Evolutionary conservation across 306 rosid species (phyloP).

Genomic region (Casuarina equisetifolia): DNA sequence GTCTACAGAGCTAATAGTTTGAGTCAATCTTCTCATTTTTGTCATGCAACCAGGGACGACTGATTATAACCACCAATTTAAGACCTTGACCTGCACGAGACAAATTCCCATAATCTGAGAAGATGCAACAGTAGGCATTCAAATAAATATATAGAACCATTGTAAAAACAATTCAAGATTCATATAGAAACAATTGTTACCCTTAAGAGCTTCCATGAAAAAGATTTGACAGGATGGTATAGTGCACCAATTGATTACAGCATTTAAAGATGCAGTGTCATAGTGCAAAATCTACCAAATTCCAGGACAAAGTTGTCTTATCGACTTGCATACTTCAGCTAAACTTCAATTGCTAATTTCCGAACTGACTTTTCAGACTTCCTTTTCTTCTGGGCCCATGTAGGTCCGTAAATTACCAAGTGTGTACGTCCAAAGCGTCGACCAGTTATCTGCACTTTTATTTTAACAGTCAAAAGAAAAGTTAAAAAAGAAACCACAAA

Average conservation of each 20-base stretch:
- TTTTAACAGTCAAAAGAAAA: constrained; percentile 15
- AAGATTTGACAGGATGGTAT: background rate
- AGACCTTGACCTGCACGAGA: background rate
- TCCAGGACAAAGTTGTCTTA: constrained; percentile 20
- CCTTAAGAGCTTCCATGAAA: background rate
- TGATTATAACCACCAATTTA: background rate
- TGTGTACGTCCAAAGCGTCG: constrained; percentile 85
- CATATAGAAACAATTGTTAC: background rate
- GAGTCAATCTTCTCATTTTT: constrained; percentile 3
- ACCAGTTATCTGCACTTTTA: constrained; percentile 70
- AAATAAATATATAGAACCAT: background rate
- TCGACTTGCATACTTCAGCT: constrained; percentile 24
- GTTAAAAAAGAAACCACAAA: background rate
- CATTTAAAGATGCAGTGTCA: background rate
- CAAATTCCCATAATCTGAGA: background rate
- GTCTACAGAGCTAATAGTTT: background rate
- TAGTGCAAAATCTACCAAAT: constrained; percentile 7
- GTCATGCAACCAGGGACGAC: background rate
- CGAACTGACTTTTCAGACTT: constrained; percentile 31
- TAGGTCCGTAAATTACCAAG: constrained; percentile 89
- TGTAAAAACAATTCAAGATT: background rate
- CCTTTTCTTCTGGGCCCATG: constrained; percentile 87
- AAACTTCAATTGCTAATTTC: constrained; percentile 35
- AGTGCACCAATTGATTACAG: background rate
- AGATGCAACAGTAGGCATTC: background rate